Conservation (phyloP, 2,329 filamentous ascomycete genomes). For the Aspergillus sp. region DNA sequence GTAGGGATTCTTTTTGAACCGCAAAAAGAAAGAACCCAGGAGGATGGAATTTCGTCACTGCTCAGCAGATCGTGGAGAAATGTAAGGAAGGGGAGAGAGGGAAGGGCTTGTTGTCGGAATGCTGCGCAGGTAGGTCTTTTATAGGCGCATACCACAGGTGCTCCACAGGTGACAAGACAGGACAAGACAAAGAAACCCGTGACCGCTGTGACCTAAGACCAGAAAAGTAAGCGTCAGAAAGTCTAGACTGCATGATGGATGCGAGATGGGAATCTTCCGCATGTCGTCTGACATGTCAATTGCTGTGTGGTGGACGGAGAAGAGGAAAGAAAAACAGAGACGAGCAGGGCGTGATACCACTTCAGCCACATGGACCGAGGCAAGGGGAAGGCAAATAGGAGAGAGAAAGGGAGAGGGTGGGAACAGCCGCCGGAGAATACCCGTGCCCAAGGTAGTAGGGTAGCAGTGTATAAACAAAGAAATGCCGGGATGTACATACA, state of each 20-base stretch:
- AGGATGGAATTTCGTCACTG: background rate
- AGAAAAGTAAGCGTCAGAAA: background rate
- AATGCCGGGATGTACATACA: conserved; percentile 15
- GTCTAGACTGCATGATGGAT: conserved; percentile 6
- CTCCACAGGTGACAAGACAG: no score
- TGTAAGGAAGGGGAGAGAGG: background rate
- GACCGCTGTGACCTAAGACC: background rate
- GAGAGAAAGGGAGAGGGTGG: background rate
- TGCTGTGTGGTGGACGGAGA: conserved; percentile 1
- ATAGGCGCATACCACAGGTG: conserved; percentile 16
- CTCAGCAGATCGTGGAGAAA: background rate
- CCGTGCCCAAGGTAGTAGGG: background rate
- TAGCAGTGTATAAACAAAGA: background rate
- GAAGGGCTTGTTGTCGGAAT: conserved; percentile 24
- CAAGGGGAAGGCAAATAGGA: background rate
- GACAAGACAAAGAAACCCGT: no score
- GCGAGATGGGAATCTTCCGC: conserved; percentile 5
- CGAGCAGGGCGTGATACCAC: background rate
- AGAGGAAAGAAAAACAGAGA: no score
- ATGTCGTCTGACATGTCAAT: conserved; percentile 16
- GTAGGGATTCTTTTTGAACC: background rate
- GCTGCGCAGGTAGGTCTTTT: conserved; percentile 17
- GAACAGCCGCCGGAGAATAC: no score
- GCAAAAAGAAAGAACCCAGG: no score
- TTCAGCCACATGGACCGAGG: conserved; percentile 4